Conservation (phyloP, 2,329 filamentous ascomycete species). For the Calonectria hongkongensis region DNA sequence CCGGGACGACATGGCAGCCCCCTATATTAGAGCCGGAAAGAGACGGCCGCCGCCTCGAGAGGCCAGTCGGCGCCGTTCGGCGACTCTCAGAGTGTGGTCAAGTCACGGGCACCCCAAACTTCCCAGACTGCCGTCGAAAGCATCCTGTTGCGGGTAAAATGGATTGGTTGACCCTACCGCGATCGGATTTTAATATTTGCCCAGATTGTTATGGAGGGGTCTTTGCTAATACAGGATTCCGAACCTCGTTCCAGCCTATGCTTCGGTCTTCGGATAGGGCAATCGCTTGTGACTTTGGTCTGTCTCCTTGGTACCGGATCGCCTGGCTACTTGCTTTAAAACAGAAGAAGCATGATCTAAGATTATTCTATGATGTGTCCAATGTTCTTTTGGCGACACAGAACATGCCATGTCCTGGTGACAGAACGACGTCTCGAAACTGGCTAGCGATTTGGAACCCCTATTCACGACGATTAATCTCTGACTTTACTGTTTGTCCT, state of each 20-base stretch:
- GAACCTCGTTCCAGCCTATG: conserved; percentile 76
- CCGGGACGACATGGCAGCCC: conserved; percentile 66
- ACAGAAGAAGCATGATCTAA: conserved; percentile 78
- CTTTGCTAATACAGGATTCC: conserved; percentile 81
- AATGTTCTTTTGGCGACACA: conserved; percentile 71
- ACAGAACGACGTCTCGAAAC: conserved; percentile 71
- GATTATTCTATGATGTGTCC: conserved; percentile 81
- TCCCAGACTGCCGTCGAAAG: conserved; percentile 83
- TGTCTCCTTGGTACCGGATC: conserved; percentile 86
- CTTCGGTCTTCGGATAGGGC: conserved; percentile 74
- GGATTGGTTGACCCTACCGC: conserved; percentile 88
- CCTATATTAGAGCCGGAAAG: conserved; percentile 65
- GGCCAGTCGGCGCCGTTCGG: conserved; percentile 68
- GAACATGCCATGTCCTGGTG: conserved; percentile 75
- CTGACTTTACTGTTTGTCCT: conserved; percentile 84
- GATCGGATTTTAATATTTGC: conserved; percentile 86
- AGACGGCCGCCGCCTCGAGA: conserved; percentile 59
- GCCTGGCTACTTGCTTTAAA: conserved; percentile 89
- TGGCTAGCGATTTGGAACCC: conserved; percentile 88
- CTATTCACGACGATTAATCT: conserved; percentile 76
- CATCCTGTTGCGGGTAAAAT: conserved; percentile 77
- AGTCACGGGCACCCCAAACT: conserved; percentile 60
- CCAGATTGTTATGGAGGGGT: conserved; percentile 84
- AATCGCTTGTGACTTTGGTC: conserved; percentile 86
- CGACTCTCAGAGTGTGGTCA: conserved; percentile 70